These are phyloP conservation scores for Talaromyces islandicus DNA, from an alignment of 2,329 filamentous ascomycete species.

Conservation along the genomic window DNA sequence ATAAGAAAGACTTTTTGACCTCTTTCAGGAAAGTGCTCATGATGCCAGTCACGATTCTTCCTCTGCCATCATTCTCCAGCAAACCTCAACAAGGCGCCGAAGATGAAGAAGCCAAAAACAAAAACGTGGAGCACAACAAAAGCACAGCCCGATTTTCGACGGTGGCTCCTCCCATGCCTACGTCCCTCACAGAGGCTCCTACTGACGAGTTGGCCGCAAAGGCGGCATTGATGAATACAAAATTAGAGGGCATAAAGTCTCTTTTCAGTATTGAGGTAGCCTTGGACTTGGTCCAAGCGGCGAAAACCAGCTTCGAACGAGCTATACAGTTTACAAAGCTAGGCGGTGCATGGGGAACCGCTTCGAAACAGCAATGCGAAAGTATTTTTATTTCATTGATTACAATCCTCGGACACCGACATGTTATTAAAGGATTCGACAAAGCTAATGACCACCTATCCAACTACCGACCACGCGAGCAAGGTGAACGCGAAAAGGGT, in stretches of 20 bases:
- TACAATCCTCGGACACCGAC: constrained; percentile 74
- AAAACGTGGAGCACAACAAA: constrained; percentile 20
- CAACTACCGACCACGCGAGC: constrained; percentile 79
- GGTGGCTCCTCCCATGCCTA: constrained; percentile 23
- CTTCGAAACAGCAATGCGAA: constrained; percentile 82
- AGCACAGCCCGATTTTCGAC: constrained; percentile 33
- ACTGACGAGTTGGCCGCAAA: constrained; percentile 92
- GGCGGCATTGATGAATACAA: constrained; percentile 92
- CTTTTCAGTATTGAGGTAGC: constrained; percentile 96
- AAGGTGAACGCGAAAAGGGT: constrained; percentile 55
- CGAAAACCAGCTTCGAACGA: constrained; percentile 81
- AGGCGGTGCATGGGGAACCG: constrained; percentile 71
- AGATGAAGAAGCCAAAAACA: constrained; percentile 16
- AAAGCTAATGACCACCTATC: constrained; percentile 88
- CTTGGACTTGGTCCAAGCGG: constrained; percentile 77
- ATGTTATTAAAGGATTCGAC: constrained; percentile 90
- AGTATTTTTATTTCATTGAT: constrained; percentile 81
- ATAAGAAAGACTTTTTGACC: constrained; percentile 91
- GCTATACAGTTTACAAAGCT: constrained; percentile 76
- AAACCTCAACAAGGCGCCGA: constrained; percentile 43
- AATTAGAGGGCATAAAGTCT: constrained; percentile 88
- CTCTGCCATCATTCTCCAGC: constrained; percentile 57
- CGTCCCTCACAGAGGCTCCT: constrained; percentile 59
- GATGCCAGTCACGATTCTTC: constrained; percentile 89
- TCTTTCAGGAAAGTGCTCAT: constrained; percentile 99